Percentiles rank a stretch among this genome's conserved stretches.
Evolutionary conservation across 2,329 filamentous ascomycete species (phyloP).

Genomic region (Fusarium sp.): DNA sequence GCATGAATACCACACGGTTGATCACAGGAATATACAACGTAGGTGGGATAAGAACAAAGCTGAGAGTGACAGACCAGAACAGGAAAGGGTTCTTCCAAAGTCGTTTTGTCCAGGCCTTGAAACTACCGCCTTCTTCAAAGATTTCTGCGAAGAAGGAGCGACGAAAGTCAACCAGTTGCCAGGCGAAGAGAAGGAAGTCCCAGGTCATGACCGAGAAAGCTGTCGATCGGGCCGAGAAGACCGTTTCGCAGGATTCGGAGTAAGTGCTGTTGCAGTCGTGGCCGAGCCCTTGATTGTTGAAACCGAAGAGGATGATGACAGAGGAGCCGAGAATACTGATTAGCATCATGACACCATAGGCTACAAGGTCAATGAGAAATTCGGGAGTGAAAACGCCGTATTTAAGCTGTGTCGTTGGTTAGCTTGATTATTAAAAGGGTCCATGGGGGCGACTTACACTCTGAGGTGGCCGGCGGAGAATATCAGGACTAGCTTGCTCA

Average conservation of each 20-base stretch:
- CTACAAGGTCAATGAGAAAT: slow-evolving; percentile 70
- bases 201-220: slow-evolving; percentile 75
- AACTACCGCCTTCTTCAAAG: slow-evolving; percentile 56
- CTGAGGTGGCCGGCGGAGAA: slow-evolving; percentile 70
- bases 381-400: slow-evolving; percentile 72
- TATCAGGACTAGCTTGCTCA: slow-evolving; percentile 73
- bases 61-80: slow-evolving; percentile 61
- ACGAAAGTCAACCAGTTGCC: slow-evolving; percentile 74
- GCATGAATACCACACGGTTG: slow-evolving; percentile 73
- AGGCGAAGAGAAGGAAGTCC: slow-evolving; percentile 75
- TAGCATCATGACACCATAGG: slow-evolving; percentile 73
- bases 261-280: slow-evolving; percentile 67
- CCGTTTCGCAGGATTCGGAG: slow-evolving; percentile 62
- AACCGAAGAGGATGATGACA: slow-evolving; percentile 67
- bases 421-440: not conserved
- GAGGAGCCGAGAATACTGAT: slow-evolving; percentile 68
- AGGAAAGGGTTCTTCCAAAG: slow-evolving; percentile 67
- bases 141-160: slow-evolving; percentile 72
- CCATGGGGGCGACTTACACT: slow-evolving; percentile 21
- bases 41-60: slow-evolving; percentile 67
- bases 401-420: slow-evolving; percentile 44
- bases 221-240: slow-evolving; percentile 73
- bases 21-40: slow-evolving; percentile 75
- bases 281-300: slow-evolving; percentile 65
- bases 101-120: slow-evolving; percentile 65